Percentiles rank a stretch among this genome's conserved stretches.
phyloP scores from a whole-genome alignment of 805 yeast species.

The Kregervanrija pseudodelftensis region DNA sequence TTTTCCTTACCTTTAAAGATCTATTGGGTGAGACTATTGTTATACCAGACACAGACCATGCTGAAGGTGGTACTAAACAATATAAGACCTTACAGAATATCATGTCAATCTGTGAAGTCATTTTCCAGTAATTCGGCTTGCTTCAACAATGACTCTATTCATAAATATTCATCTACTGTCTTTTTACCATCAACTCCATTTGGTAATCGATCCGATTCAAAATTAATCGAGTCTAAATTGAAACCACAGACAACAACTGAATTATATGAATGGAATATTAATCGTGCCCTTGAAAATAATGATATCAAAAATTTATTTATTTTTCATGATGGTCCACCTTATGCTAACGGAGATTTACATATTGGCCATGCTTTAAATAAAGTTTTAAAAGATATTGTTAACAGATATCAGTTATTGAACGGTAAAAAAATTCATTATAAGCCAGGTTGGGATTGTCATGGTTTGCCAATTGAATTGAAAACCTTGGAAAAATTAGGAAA shows the following conservation, averaged over 20 bases:
- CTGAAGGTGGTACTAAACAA: no score
- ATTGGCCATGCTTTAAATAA: conserved; percentile 90
- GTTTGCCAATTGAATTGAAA: conserved; percentile 90
- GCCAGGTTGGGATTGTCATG: conserved; percentile 99
- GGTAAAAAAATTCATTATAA: conserved; percentile 62
- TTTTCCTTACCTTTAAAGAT: no score
- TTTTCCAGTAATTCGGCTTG: background rate
- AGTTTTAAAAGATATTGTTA: conserved; percentile 77
- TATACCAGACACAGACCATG: no score
- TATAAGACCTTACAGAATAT: no score
- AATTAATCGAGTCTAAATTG: conserved; percentile 33
- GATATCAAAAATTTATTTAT: conserved; percentile 42
- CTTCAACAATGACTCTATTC: conserved; percentile 6
- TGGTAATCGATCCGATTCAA: conserved; percentile 51
- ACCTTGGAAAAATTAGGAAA: conserved; percentile 47
- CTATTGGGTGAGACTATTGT: no score
- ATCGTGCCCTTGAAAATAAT: conserved; percentile 18
- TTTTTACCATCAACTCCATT: conserved; percentile 61
- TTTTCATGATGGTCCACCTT: conserved; percentile 97
- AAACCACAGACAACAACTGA: conserved; percentile 49
- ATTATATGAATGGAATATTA: conserved; percentile 59
- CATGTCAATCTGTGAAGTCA: no score
- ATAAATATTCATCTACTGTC: conserved; percentile 21
- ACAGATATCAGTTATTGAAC: conserved; percentile 53
- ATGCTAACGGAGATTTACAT: conserved; percentile 93